These are phyloP conservation scores for Kurtzmaniella quercitrusa DNA, from an alignment of 1,139 yeast genomes.

Conservation along the genomic window DNA sequence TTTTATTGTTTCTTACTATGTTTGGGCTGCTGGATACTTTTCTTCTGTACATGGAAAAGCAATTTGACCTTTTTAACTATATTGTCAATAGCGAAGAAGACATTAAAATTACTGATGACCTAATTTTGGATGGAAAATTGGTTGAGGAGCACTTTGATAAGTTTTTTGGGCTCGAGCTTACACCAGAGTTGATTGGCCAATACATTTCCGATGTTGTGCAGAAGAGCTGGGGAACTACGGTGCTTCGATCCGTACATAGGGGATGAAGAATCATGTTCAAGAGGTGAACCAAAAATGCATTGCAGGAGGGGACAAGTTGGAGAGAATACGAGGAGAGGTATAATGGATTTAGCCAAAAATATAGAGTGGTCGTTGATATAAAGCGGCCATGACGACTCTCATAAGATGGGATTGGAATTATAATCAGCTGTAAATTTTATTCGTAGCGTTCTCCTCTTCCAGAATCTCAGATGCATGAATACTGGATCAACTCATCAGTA, in stretches of 20 bases:
- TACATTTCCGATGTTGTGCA: constrained; percentile 22
- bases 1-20: not conserved
- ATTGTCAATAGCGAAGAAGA: constrained; percentile 11
- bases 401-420: too few species aligned
- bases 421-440: too few species aligned
- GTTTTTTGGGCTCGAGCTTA: constrained; percentile 22
- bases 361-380: too few species aligned
- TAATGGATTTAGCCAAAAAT: too few species aligned
- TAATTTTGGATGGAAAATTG: constrained; percentile 19
- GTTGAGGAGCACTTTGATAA: constrained; percentile 14
- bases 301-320: too few species aligned
- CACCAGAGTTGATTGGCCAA: constrained; percentile 17
- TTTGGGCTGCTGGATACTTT: constrained; percentile 31
- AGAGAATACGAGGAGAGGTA: too few species aligned
- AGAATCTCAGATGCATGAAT: too few species aligned
- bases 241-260: not conserved
- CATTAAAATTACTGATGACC: constrained; percentile 16
- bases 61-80: constrained; percentile 26
- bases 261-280: not conserved
- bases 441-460: too few species aligned
- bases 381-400: too few species aligned
- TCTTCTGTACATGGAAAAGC: constrained; percentile 20
- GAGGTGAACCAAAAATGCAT: too few species aligned
- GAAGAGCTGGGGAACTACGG: not conserved
- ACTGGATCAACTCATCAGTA: too few species aligned